phyloP scores from a whole-genome alignment of 2,329 filamentous ascomycete species.

The Botryotinia calthae region DNA sequence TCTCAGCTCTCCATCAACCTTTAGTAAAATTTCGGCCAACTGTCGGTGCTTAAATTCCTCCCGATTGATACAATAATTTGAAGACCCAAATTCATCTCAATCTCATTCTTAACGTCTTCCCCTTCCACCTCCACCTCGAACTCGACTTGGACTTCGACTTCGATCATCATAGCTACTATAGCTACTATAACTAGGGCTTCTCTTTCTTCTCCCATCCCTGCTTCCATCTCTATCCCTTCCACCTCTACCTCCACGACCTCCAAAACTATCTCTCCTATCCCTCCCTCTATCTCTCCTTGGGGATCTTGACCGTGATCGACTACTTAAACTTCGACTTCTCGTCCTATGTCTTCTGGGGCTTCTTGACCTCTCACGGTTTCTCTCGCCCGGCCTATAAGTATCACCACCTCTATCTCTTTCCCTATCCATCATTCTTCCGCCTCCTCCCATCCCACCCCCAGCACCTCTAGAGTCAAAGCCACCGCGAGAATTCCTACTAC shows the following conservation, averaged over 20 bases:
- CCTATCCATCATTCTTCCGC: slow-evolving; percentile 13
- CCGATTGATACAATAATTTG: neutral
- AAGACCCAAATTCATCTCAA: neutral
- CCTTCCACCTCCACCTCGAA: slow-evolving; percentile 25
- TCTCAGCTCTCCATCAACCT: neutral
- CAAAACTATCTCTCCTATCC: slow-evolving; percentile 7
- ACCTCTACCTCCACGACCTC: slow-evolving; percentile 11
- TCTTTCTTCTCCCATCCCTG: slow-evolving; percentile 44
- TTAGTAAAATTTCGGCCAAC: neutral
- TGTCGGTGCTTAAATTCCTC: neutral
- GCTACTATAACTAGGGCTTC: slow-evolving; percentile 62
- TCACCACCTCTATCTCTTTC: slow-evolving; percentile 16
- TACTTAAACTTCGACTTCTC: slow-evolving; percentile 6
- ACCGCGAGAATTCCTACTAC: slow-evolving; percentile 27
- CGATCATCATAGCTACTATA: slow-evolving; percentile 55
- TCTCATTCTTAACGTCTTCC: neutral
- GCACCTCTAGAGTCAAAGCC: slow-evolving; percentile 18
- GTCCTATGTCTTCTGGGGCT: slow-evolving; percentile 18
- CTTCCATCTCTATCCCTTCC: slow-evolving; percentile 34
- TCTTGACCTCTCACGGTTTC: slow-evolving; percentile 10
- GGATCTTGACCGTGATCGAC: slow-evolving; percentile 13
- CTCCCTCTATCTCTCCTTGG: slow-evolving; percentile 3
- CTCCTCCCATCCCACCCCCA: slow-evolving; percentile 23
- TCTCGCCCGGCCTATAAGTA: slow-evolving; percentile 7
- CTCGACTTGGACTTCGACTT: slow-evolving; percentile 41